Conservation (phyloP, 768 basidiomycete species). For the Dentipellis sp. region DNA sequence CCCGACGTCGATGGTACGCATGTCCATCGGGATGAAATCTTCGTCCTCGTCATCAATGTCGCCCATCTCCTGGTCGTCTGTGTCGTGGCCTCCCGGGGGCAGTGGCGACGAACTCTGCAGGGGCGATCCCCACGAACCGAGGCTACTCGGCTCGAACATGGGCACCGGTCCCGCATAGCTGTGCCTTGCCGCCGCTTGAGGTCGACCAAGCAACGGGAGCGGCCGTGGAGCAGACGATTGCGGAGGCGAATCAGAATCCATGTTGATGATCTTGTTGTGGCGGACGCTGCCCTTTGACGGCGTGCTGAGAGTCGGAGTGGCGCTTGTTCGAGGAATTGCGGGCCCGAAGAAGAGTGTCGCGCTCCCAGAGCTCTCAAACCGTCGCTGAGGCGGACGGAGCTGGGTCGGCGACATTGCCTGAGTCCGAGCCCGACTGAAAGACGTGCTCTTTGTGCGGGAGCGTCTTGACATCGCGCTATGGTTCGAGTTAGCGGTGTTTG, state of each 20-base stretch:
- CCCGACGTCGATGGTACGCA: conserved; percentile 4
- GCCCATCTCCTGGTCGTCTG: conserved; percentile 8
- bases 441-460: conserved; percentile 5
- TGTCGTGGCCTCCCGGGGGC: not conserved
- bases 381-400: not conserved
- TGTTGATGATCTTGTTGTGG: conserved; percentile 5
- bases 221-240: conserved; percentile 1
- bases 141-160: not conserved
- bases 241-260: conserved; percentile 6
- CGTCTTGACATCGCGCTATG: conserved; percentile 4
- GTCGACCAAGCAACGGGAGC: conserved; percentile 2
- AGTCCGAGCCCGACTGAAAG: conserved; percentile 9
- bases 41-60: conserved; percentile 12
- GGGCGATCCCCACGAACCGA: not conserved
- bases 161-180: conserved; percentile 9
- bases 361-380: conserved; percentile 10
- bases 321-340: conserved; percentile 1
- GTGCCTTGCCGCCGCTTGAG: conserved; percentile 1
- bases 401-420: conserved; percentile 8
- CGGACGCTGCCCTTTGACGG: not conserved
- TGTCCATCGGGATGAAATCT: conserved; percentile 11
- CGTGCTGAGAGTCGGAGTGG: conserved; percentile 1
- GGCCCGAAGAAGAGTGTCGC: conserved; percentile 15
- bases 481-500: conserved; percentile 7
- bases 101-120: not conserved